Conservation (phyloP, 2,329 filamentous ascomycete species). For the Drechslerella dactyloides region DNA sequence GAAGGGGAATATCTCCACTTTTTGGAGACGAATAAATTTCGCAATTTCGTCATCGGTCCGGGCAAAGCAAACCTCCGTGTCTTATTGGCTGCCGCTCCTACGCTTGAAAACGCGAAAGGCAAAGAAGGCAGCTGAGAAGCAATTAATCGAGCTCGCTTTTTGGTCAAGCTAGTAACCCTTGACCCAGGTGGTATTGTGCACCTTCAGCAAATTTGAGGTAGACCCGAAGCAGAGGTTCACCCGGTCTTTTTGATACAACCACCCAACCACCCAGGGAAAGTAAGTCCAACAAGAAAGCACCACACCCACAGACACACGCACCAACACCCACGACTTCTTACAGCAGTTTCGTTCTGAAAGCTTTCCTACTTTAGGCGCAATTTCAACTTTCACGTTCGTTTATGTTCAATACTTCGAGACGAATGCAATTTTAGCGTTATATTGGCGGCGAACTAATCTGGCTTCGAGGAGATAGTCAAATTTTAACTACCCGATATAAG, state of each 20-base stretch:
- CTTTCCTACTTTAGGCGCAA: constrained; percentile 43
- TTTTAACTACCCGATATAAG: constrained; percentile 38
- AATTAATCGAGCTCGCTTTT: constrained; percentile 22
- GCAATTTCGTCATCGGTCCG: constrained; percentile 44
- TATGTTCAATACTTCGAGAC: constrained; percentile 34
- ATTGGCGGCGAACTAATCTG: constrained; percentile 37
- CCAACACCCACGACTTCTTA: constrained; percentile 23
- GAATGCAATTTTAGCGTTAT: constrained; percentile 44
- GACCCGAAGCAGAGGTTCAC: constrained; percentile 48
- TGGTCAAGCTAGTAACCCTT: constrained; percentile 39
- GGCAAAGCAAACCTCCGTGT: constrained; percentile 1
- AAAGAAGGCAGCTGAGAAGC: constrained; percentile 49
- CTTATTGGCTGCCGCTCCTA: constrained; percentile 26
- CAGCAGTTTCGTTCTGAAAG: constrained; percentile 20
- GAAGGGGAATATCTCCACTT: constrained; percentile 42
- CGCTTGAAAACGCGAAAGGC: constrained; percentile 25
- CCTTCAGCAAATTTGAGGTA: constrained; percentile 46
- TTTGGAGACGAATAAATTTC: constrained; percentile 33
- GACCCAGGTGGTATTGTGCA: constrained; percentile 40
- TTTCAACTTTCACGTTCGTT: constrained; percentile 20
- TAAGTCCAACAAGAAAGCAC: constrained; percentile 51
- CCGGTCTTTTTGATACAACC: constrained; percentile 48
- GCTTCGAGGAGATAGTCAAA: constrained; percentile 11
- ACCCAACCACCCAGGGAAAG: constrained; percentile 41
- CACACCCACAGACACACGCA: constrained; percentile 8